phyloP scores from a whole-genome alignment of 441 rosid genomes.

The Croton setiger region DNA sequence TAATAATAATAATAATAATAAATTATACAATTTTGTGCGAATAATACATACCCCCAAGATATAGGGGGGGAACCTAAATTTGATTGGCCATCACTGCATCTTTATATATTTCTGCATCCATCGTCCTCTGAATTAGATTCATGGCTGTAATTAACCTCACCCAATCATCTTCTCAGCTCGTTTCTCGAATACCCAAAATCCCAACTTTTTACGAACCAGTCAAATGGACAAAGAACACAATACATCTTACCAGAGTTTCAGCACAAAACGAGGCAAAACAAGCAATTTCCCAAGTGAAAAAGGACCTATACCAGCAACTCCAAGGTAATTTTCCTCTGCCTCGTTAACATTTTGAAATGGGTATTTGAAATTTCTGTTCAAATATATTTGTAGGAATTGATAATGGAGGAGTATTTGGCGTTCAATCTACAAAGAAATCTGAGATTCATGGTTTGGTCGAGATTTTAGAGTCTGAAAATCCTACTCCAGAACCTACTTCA shows the following conservation, averaged over 20 bases:
- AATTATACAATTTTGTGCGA: too few species aligned
- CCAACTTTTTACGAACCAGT: slow-evolving; percentile 15
- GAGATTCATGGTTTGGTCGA: slow-evolving; percentile 59
- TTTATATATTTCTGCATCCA: background rate
- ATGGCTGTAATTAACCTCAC: slow-evolving; percentile 37
- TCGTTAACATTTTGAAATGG: background rate
- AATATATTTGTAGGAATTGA: slow-evolving; percentile 33
- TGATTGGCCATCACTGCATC: slow-evolving; percentile 4
- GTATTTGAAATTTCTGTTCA: background rate
- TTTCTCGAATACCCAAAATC: slow-evolving; percentile 25
- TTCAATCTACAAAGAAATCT: slow-evolving; percentile 50
- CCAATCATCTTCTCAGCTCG: slow-evolving; percentile 29
- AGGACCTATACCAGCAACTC: slow-evolving; percentile 44
- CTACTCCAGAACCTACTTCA: slow-evolving; percentile 61
- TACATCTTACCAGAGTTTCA: slow-evolving; percentile 37
- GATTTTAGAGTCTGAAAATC: slow-evolving; percentile 71
- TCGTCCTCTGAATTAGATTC: slow-evolving; percentile 2
- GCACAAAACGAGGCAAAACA: slow-evolving; percentile 33
- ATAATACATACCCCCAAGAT: background rate
- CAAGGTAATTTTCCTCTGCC: slow-evolving; percentile 36
- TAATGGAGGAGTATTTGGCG: slow-evolving; percentile 84
- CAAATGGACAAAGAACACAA: slow-evolving; percentile 21
- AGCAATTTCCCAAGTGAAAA: slow-evolving; percentile 42
- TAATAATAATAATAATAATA: too few species aligned
- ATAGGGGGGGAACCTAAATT: background rate